Percentiles rank a stretch among this genome's conserved stretches.
phyloP scores from a whole-genome alignment of 352 stramenopile genomes.

The Pythium dissimile region DNA sequence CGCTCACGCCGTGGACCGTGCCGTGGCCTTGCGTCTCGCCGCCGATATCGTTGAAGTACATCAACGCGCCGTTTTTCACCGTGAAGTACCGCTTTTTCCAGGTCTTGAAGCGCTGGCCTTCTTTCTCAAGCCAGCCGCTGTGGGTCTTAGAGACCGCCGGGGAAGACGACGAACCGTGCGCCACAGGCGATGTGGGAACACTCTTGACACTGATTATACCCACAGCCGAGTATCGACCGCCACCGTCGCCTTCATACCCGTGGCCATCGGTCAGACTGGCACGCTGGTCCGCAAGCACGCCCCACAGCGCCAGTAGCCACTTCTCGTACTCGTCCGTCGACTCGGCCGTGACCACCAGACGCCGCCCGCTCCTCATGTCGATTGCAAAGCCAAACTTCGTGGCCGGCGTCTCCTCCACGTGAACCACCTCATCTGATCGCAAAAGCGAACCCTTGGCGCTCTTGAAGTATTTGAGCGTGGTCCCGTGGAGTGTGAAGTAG shows the following conservation, averaged over 20 bases:
- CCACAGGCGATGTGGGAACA: constrained; percentile 8
- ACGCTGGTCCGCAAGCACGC: constrained; percentile 21
- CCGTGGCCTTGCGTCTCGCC: constrained; percentile 59
- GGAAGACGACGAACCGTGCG: not conserved
- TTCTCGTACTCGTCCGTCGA: constrained; percentile 58
- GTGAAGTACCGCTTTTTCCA: constrained; percentile 80
- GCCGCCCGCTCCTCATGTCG: constrained; percentile 36
- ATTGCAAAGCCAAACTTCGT: constrained; percentile 44
- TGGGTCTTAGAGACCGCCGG: constrained; percentile 4
- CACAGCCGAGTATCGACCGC: constrained; percentile 3
- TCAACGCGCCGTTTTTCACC: constrained; percentile 60
- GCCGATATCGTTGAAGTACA: constrained; percentile 68
- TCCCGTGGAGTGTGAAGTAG: constrained; percentile 71
- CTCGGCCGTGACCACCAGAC: constrained; percentile 60
- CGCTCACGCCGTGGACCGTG: constrained; percentile 35
- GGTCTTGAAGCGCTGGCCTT: constrained; percentile 70
- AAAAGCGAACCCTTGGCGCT: constrained; percentile 54
- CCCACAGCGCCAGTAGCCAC: constrained; percentile 49
- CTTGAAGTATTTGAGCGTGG: constrained; percentile 77
- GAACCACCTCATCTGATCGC: constrained; percentile 36
- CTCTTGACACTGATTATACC: constrained; percentile 15
- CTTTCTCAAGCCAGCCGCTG: constrained; percentile 76
- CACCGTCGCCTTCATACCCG: no score
- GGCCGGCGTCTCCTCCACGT: constrained; percentile 31
- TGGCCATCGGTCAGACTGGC: not conserved